Percentiles rank a stretch among this genome's conserved stretches.
These are phyloP conservation scores for Backusella morwellensis DNA, from an alignment of 192 early-diverging fungal species.

Conservation along the genomic window DNA sequence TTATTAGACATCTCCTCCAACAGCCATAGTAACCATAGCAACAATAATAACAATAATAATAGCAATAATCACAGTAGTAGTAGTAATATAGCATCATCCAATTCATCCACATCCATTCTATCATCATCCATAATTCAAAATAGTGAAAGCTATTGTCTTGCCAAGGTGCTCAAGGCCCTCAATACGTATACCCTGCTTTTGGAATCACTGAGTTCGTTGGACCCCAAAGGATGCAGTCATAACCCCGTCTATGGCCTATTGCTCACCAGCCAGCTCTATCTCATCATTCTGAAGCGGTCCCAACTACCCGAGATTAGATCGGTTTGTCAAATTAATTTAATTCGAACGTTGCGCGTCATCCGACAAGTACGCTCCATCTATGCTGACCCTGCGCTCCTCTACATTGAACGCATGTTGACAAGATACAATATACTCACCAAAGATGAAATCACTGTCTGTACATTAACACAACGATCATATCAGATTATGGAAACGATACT, in stretches of 20 bases:
- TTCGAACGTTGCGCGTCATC: neutral
- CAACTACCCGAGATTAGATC: conserved; percentile 1
- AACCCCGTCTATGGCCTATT: conserved; percentile 3
- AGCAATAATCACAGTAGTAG: neutral
- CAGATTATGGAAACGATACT: neutral
- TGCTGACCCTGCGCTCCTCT: neutral
- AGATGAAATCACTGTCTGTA: neutral
- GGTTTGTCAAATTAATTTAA: conserved; percentile 22
- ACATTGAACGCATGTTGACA: conserved; percentile 5
- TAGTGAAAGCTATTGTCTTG: conserved; percentile 7
- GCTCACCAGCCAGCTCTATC: conserved; percentile 5
- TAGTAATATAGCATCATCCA: neutral
- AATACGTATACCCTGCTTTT: conserved; percentile 16
- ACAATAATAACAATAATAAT: neutral
- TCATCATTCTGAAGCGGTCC: neutral
- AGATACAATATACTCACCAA: neutral
- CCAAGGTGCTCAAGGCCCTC: neutral
- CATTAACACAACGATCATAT: neutral
- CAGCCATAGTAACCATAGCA: neutral
- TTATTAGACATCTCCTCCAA: neutral
- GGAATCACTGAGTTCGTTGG: conserved; percentile 15
- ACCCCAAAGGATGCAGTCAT: conserved; percentile 16
- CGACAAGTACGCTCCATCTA: neutral
- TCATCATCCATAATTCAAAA: neutral
- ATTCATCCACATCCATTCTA: neutral